Conservation (phyloP, 805 yeast genomes). For the Teunomyces lycoperdinae region DNA sequence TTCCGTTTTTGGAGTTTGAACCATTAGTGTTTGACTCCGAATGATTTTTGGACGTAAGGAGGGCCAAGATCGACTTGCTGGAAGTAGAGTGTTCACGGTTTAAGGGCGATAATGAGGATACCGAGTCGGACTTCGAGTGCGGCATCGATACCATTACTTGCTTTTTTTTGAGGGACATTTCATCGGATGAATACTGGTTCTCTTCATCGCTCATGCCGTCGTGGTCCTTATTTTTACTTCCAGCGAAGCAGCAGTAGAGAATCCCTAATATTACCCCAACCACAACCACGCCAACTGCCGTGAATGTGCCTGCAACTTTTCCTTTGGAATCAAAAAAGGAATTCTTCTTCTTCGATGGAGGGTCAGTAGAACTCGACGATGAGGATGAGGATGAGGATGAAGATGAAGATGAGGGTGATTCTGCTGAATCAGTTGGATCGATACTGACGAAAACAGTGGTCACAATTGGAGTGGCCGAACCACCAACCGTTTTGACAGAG, state of each 20-base stretch:
- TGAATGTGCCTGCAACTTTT: conserved; percentile 82
- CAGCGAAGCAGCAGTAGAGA: conserved; percentile 32
- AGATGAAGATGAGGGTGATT: conserved; percentile 4
- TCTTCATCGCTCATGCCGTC: conserved; percentile 39
- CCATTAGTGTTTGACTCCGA: conserved; percentile 8
- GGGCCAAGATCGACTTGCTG: conserved; percentile 30
- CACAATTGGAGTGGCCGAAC: conserved; percentile 19
- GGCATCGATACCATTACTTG: conserved; percentile 3
- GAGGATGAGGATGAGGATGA: conserved; percentile 7
- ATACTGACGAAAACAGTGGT: conserved; percentile 23
- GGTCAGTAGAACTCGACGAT: conserved; percentile 5
- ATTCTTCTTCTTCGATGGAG: conserved; percentile 8
- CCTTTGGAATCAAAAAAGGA: conserved; percentile 68
- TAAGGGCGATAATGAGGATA: conserved; percentile 12
- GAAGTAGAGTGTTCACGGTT: conserved; percentile 30
- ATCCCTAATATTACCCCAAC: conserved; percentile 43
- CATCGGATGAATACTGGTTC: conserved; percentile 35
- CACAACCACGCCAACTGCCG: conserved; percentile 69
- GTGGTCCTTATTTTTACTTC: conserved; percentile 11
- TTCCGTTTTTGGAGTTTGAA: conserved; percentile 7
- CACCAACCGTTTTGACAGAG: conserved; percentile 20
- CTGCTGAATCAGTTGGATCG: conserved; percentile 8
- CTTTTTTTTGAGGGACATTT: conserved; percentile 20
- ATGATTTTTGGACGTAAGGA: conserved; percentile 17
- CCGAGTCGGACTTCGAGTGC: conserved; percentile 8